Conservation (phyloP, 805 yeast species). For the Danielia reshetovae region DNA sequence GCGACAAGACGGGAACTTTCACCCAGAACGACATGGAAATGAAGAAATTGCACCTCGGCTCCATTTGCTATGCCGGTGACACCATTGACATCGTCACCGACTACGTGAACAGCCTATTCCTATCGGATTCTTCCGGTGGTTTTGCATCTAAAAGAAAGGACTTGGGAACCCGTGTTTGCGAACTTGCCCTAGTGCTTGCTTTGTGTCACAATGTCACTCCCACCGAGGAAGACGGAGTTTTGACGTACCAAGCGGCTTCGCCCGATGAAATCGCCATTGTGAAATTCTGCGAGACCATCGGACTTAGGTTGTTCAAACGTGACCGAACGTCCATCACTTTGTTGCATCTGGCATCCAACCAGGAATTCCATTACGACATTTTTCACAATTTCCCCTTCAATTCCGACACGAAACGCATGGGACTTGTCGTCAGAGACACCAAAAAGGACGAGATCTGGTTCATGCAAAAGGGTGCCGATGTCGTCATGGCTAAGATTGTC, state of each 20-base stretch:
- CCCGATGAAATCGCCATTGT: slow-evolving; percentile 99
- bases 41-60: slow-evolving; percentile 87
- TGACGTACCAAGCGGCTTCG: slow-evolving; percentile 92
- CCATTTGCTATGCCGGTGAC: slow-evolving; percentile 89
- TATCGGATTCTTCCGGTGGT: slow-evolving; percentile 19
- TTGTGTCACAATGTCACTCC: slow-evolving; percentile 99
- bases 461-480: slow-evolving; percentile 92
- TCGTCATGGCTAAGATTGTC: slow-evolving; percentile 84
- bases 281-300: slow-evolving; percentile 82
- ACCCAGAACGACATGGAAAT: slow-evolving; percentile 98
- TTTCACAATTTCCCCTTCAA: slow-evolving; percentile 89
- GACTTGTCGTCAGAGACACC: slow-evolving; percentile 68
- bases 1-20: slow-evolving; percentile 95
- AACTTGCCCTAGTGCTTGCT: slow-evolving; percentile 76
- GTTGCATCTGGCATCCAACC: slow-evolving; percentile 56
- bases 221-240: slow-evolving; percentile 45
- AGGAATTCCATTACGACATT: slow-evolving; percentile 56
- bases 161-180: slow-evolving; percentile 71
- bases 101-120: slow-evolving; percentile 42
- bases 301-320: slow-evolving; percentile 73
- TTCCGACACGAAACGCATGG: slow-evolving; percentile 96
- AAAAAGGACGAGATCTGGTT: slow-evolving; percentile 75
- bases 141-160: slow-evolving; percentile 52
- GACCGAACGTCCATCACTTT: slow-evolving; percentile 76
- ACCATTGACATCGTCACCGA: slow-evolving; percentile 84